Evolutionary conservation across 805 yeast genomes (phyloP).

Genomic region (Kazachstania martiniae): DNA sequence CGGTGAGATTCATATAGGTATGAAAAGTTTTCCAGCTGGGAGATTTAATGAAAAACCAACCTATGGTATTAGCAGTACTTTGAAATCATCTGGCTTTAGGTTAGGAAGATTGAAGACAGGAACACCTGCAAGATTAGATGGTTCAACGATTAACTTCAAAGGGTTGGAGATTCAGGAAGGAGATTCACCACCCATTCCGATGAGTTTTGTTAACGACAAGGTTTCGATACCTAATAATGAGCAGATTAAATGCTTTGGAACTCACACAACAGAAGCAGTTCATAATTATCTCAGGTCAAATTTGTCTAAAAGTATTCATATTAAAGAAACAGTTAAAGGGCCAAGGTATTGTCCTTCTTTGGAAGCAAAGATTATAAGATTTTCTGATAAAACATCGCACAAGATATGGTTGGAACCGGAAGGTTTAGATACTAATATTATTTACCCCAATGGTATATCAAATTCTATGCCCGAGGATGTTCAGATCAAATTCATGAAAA

Average conservation of each 20-base stretch:
- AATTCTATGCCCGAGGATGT: conserved; percentile 94
- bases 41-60: conserved; percentile 90
- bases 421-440: conserved; percentile 75
- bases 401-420: conserved; percentile 95
- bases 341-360: conserved; percentile 97
- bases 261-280: conserved; percentile 64
- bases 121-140: conserved; percentile 84
- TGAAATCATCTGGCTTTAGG: conserved; percentile 64
- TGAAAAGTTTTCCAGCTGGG: conserved; percentile 75
- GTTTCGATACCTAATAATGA: conserved; percentile 41
- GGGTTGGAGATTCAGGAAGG: conserved; percentile 63
- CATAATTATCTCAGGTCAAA: conserved; percentile 62
- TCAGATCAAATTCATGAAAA: conserved; percentile 58
- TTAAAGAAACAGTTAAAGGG: conserved; percentile 87
- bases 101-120: conserved; percentile 93
- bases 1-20: conserved; percentile 90
- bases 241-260: conserved; percentile 64
- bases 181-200: conserved; percentile 78
- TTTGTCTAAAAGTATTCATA: conserved; percentile 77
- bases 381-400: conserved; percentile 66
- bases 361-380: conserved; percentile 77
- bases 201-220: conserved; percentile 69
- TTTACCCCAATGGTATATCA: conserved; percentile 94
- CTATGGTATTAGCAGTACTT: conserved; percentile 74
- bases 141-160: conserved; percentile 57